Evolutionary conservation across 2,329 filamentous ascomycete genomes (phyloP), one percentile per base, ranked within the genome.

Genomic region (Ascochyta koolunga): DNA sequence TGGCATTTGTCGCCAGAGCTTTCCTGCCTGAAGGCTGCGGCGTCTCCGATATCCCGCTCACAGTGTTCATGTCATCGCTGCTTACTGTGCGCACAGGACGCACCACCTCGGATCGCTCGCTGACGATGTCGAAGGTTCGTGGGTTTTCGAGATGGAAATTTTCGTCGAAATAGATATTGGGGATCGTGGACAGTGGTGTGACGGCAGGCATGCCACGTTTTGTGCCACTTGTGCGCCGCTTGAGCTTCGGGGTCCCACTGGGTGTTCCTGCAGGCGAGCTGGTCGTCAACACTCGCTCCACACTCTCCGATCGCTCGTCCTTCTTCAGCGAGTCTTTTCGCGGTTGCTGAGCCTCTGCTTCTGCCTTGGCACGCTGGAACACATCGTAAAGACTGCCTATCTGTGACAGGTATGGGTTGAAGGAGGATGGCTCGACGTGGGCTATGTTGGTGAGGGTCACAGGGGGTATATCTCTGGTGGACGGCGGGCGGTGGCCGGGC

Each of bases 51-150:
- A 78, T 80, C 5, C 85, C 86, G 71, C 87, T 90, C 3, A 79
- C 74, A 4, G 76, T 75, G 31, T 78, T 80, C 21, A 83, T 82
- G 22, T 86, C 82, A 58, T 86, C 80, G 35, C 69, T 70, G 25
- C 73, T 70, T 55, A 71, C 54, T 35, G 68, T 54, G 79, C 80
- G 41, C 80, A 84, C 81, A 1, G 82, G 79, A 19, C 87, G 84
- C n/a, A 98, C 89, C n/a, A 99, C 91, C 73, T 98, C 93, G 10
- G 95, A 96, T 55, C 92, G 85, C 75, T 99, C 95, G 69, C 93
- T 98, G 13, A 99, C 93, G 22, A 98, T 87, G 71, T 99, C 95
- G 71, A 99, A 99, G 0, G 90, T 98, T 44, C 95, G 86, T 0
- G 95, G 95, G 59, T 99, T 98, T 70, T 99, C 95, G 7, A 99